A percentile compares a stretch with the other conserved stretches of the same genome.
These are phyloP conservation scores for Kalmanozyma brasiliensis DNA, from an alignment of 1,284 basidiomycete species.

Conservation along the genomic window DNA sequence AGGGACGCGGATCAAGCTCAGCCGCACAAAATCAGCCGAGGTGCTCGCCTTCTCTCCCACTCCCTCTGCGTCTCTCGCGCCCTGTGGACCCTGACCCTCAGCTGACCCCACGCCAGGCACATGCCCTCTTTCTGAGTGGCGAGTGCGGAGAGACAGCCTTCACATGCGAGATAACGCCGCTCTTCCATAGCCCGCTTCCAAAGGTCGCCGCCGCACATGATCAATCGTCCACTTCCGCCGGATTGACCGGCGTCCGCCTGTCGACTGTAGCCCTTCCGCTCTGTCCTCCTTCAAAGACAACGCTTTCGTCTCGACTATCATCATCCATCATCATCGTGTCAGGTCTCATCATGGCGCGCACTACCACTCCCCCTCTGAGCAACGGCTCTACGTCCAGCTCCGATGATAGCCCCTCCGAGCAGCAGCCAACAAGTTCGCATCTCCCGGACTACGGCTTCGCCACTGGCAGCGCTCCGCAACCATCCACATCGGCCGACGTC, in stretches of 20 bases:
- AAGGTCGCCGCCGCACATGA: too few species aligned
- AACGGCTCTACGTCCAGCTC: conserved; percentile 22
- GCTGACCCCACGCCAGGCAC: too few species aligned
- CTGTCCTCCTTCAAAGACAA: too few species aligned
- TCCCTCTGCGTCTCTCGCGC: neutral
- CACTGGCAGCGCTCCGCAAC: neutral
- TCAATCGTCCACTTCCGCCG: too few species aligned
- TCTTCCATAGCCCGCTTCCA: neutral
- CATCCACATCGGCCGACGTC: conserved; percentile 6
- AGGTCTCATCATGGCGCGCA: conserved; percentile 8
- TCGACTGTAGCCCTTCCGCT: too few species aligned
- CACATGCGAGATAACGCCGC: neutral
- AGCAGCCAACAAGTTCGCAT: conserved; percentile 5
- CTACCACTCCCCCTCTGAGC: conserved; percentile 28
- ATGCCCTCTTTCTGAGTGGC: conserved; percentile 6
- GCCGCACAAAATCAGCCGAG: too few species aligned
- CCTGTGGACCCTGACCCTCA: too few species aligned
- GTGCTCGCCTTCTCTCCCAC: too few species aligned
- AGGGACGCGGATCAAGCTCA: too few species aligned
- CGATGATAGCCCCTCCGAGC: conserved; percentile 10
- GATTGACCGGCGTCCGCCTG: too few species aligned
- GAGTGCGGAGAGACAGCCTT: conserved; percentile 2
- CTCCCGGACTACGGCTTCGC: conserved; percentile 26
- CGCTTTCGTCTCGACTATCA: neutral
- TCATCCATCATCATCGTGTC: neutral